A percentile compares a stretch with the other conserved stretches of the same genome.
Conservation (phyloP, 2,329 filamentous ascomycete genomes). For the Trichoderma guizhouense region DNA sequence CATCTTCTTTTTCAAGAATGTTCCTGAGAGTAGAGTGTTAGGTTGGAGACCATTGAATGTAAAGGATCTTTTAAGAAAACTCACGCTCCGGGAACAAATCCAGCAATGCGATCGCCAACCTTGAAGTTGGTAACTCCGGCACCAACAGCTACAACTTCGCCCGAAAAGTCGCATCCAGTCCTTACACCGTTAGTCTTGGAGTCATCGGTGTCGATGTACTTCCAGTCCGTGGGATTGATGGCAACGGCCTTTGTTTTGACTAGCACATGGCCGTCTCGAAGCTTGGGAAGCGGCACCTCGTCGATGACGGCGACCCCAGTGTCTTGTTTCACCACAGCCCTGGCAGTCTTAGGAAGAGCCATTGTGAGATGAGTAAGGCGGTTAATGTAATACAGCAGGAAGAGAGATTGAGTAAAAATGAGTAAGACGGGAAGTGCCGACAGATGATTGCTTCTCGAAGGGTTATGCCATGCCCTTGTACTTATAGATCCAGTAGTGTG, state of each 20-base stretch:
- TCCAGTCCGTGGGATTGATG: conserved; percentile 37
- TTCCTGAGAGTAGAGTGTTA: neutral
- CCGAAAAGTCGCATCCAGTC: conserved; percentile 46
- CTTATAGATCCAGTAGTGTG: neutral
- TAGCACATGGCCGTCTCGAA: conserved; percentile 27
- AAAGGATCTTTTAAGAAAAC: neutral
- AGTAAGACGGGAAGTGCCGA: neutral
- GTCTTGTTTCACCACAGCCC: neutral
- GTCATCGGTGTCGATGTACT: conserved; percentile 26
- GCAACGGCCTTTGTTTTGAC: conserved; percentile 34
- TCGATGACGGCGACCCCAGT: neutral
- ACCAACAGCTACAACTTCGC: conserved; percentile 46
- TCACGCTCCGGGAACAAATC: conserved; percentile 36
- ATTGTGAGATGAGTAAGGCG: neutral
- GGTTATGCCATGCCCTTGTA: neutral
- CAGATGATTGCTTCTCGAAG: neutral
- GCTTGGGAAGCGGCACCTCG: neutral
- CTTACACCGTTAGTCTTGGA: conserved; percentile 19
- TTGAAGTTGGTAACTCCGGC: conserved; percentile 39
- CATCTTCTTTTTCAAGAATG: conserved; percentile 36
- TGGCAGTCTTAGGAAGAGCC: neutral
- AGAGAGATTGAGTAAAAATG: neutral
- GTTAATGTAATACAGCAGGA: neutral
- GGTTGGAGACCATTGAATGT: neutral
- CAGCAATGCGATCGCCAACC: conserved; percentile 47